Conservation (phyloP, 1,139 yeast species). For the Pichia sp. region DNA sequence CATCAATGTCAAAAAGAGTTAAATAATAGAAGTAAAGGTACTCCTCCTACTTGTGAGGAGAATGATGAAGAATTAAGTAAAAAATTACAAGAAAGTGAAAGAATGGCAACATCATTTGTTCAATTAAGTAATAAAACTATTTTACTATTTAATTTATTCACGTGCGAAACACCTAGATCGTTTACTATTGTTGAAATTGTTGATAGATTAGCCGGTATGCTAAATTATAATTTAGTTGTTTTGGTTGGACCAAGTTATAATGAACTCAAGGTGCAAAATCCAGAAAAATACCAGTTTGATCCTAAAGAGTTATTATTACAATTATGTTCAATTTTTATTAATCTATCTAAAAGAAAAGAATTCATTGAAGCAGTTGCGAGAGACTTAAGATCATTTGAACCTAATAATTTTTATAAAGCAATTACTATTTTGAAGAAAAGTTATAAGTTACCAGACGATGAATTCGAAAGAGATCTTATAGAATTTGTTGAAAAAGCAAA, state of each 20-base stretch:
- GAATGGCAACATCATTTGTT: slow-evolving; percentile 75
- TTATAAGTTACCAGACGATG: slow-evolving; percentile 43
- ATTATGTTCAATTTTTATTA: slow-evolving; percentile 68
- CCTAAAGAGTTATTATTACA: slow-evolving; percentile 68
- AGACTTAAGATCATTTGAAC: slow-evolving; percentile 81
- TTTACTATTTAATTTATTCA: slow-evolving; percentile 70
- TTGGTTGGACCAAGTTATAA: slow-evolving; percentile 94
- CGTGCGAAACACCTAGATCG: slow-evolving; percentile 79
- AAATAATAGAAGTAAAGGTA: slow-evolving; percentile 37
- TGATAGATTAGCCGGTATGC: slow-evolving; percentile 90
- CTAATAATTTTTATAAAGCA: slow-evolving; percentile 64
- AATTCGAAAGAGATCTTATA: slow-evolving; percentile 45
- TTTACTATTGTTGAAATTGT: slow-evolving; percentile 87
- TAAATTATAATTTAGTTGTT: slow-evolving; percentile 82
- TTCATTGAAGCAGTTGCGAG: slow-evolving; percentile 78
- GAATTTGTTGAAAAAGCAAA: slow-evolving; percentile 63
- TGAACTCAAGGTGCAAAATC: slow-evolving; percentile 76
- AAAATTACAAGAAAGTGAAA: slow-evolving; percentile 57
- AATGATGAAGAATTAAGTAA: slow-evolving; percentile 52
- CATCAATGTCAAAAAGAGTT: slow-evolving; percentile 65
- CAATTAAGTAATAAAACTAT: slow-evolving; percentile 81
- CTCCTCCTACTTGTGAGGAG: slow-evolving; percentile 44
- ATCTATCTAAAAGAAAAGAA: slow-evolving; percentile 55
- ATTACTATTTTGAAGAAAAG: slow-evolving; percentile 53
- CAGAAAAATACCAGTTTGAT: slow-evolving; percentile 76